Conservation (phyloP, 2,329 filamentous ascomycete genomes). For the Ophiobolus disseminans region DNA sequence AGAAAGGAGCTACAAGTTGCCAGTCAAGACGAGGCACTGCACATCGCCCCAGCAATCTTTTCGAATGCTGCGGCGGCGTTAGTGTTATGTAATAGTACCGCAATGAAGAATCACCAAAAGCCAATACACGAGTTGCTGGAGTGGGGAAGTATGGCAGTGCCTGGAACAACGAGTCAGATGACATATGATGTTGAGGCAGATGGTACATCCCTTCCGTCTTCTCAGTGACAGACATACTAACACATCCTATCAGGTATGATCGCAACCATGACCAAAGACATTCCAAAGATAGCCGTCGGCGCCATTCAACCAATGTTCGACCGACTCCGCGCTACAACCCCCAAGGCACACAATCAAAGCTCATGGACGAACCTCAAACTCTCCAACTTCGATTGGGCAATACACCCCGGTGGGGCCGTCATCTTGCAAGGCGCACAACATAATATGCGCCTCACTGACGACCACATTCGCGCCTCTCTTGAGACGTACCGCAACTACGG, state of each 20-base stretch:
- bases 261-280: slow-evolving; percentile 30
- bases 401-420: slow-evolving; percentile 73
- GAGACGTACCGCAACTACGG: slow-evolving; percentile 72
- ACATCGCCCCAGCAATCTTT: slow-evolving; percentile 72
- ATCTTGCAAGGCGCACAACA: slow-evolving; percentile 70
- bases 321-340: slow-evolving; percentile 32
- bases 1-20: slow-evolving; percentile 71
- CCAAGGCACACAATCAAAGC: slow-evolving; percentile 29
- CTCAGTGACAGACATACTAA: neutral
- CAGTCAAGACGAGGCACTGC: slow-evolving; percentile 58
- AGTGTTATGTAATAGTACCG: slow-evolving; percentile 70
- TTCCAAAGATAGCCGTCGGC: slow-evolving; percentile 22
- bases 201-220: slow-evolving; percentile 52
- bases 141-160: slow-evolving; percentile 69
- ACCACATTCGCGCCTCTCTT: slow-evolving; percentile 74
- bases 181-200: slow-evolving; percentile 70
- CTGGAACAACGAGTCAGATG: slow-evolving; percentile 67
- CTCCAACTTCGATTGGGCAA: slow-evolving; percentile 73
- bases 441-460: slow-evolving; percentile 63
- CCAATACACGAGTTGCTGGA: slow-evolving; percentile 66
- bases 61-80: slow-evolving; percentile 74
- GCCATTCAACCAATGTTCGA: slow-evolving; percentile 37
- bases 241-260: slow-evolving; percentile 20
- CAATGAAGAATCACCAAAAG: slow-evolving; percentile 42
- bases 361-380: slow-evolving; percentile 48